Conservation (phyloP, 805 yeast genomes). For the Nakazawaea populi region DNA sequence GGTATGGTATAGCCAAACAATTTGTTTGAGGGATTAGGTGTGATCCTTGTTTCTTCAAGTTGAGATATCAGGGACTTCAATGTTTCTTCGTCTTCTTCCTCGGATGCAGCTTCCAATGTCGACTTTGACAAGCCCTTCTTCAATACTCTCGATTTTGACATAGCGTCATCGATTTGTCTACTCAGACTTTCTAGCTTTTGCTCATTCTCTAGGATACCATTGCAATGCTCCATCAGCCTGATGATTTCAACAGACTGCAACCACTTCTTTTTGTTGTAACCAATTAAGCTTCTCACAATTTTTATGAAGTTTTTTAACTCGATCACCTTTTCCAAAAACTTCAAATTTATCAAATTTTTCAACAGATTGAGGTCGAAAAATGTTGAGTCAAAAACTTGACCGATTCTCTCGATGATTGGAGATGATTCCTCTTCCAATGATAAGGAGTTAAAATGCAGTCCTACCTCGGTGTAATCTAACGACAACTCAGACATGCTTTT, state of each 20-base stretch:
- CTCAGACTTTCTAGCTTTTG: constrained; percentile 25
- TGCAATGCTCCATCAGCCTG: constrained; percentile 19
- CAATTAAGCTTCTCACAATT: constrained; percentile 24
- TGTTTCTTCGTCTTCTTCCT: neutral
- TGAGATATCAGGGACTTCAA: constrained; percentile 18
- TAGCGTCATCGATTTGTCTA: constrained; percentile 23
- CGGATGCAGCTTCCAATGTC: neutral
- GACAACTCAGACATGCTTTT: constrained; percentile 39
- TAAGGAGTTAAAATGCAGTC: constrained; percentile 43
- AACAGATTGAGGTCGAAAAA: constrained; percentile 45
- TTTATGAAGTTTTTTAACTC: constrained; percentile 27
- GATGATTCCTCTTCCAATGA: constrained; percentile 40
- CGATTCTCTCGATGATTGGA: constrained; percentile 62
- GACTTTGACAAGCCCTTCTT: neutral
- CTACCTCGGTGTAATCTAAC: constrained; percentile 45
- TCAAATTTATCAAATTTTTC: constrained; percentile 21
- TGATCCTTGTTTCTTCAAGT: constrained; percentile 25
- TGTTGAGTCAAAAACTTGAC: constrained; percentile 77
- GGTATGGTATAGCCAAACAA: constrained; percentile 26
- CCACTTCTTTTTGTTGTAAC: constrained; percentile 26
- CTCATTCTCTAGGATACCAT: constrained; percentile 19
- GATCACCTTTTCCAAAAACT: constrained; percentile 26
- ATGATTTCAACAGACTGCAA: constrained; percentile 24
- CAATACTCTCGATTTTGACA: constrained; percentile 5
- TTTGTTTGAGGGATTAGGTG: constrained; percentile 16